Base-by-base conservation (phyloP, 2,329 filamentous ascomycete species). In the Bipolaris sorokiniana region DNA sequence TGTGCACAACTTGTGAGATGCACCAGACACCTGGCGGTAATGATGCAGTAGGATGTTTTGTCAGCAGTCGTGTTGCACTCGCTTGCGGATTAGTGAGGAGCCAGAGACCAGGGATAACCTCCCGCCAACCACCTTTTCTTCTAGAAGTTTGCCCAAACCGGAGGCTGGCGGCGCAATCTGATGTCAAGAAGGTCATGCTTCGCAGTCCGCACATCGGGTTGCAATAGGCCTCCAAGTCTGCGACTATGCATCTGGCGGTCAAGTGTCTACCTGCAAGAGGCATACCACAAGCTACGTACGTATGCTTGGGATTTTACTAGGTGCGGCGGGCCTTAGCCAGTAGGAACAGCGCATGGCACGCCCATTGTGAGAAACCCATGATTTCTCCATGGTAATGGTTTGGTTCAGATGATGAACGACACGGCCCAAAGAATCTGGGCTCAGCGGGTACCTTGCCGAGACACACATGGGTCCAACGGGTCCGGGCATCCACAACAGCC, bases 91-190 rank as follows among this genome's bases (percentile, higher is more conserved):
- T 65, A 66, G 62, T 63, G 59, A 45, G 59, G 34, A 38, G 40
- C 50, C n/a, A 54, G 49, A 20, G 42, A 42, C 20, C 61, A 51
- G 55, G 66, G 65, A 36, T 59, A 41, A 23, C 46, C 36, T 33
- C 48, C 46, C 16, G 26, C 31, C 34, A 47, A 50, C 33, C 42
- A 53, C 42, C 46, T 33, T 45, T 56, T 34, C 60, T 67, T 69
- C 67, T 51, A 64, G 68, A 71, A 70, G 46, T 61, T 56, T 72
- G 49, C 68, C 67, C 57, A 52, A 62, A 50, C 33, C 33, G 54
- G 61, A 58, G 15, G 36, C 41, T 48, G 26, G 45, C 18, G 49
- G 26, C n/a, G 51, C 41, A 20, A 56, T 46, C 36, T 20, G 47
- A 48, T 48, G 41, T 37, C 50, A 41, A 34, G 26, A 34, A 20